Evolutionary conservation across 1,284 basidiomycete species (phyloP), one percentile per base, ranked within the genome.

Genomic region (Chalciporus sp.): DNA sequence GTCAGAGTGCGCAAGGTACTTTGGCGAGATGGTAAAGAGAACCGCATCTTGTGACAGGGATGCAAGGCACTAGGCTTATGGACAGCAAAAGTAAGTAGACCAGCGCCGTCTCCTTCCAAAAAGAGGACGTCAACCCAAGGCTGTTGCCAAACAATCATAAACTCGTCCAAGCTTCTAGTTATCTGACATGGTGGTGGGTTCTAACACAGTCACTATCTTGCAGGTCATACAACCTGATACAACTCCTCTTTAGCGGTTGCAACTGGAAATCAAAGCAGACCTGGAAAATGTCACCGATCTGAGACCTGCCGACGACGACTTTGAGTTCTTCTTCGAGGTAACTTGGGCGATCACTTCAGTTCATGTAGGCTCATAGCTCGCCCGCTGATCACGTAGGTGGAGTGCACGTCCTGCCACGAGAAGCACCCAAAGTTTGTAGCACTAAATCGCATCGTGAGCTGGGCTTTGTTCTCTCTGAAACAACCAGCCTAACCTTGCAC

Each of bases 311-410:
- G 71, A 76, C 5, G 78, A 84, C 35, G 79, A 85, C 58, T 92
- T 88, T 59, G 86, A 91, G 56, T 92, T 83, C 69, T 87, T 87
- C 74, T 92, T 92, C 74, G 68, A 87, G 76, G 89, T 88, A 50
- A 53, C 43, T 44, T 42, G 31, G 35, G 5, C 7, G 20, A 39
- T 39, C 37, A 11, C n/a, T 39, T 39, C n/a, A 19, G 10, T 41
- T 31, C 47, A 29, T 31, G 12, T 14, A 43, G n/a, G 47, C 35
- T 52, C 46, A 39, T 52, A 40, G 39, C 33, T 41, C 17, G 20
- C 53, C 48, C 42, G 45, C 33, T 53, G 6, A 47, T 47, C 53
- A 35, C 43, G 10, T 59, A 92, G 88, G 88, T 92, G n/a, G 81
- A 84, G 72, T 92, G 90, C 68, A 90, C 76, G 29, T 88, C 82